Evolutionary conservation across 441 rosid species (phyloP).

Genomic region (Bruguiera hainesii): DNA sequence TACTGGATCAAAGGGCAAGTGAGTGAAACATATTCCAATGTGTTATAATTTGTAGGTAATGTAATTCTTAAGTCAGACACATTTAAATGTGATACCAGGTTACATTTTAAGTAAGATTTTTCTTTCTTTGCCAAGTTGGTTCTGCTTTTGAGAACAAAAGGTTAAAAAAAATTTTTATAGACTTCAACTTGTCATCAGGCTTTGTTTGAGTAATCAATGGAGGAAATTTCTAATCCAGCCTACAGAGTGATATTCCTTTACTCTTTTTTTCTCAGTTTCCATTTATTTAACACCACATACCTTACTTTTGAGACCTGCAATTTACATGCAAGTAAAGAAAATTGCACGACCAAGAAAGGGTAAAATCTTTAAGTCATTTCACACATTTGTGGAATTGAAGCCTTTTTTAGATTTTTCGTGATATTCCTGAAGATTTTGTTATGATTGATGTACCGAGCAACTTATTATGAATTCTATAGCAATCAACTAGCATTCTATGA

Average conservation of each 20-base stretch:
- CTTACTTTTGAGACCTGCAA: too few species aligned
- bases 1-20: conserved; percentile 20
- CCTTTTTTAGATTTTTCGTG: too few species aligned
- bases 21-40: conserved; percentile 20
- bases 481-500: too few species aligned
- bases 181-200: conserved; percentile 20
- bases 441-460: too few species aligned
- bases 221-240: conserved; percentile 23
- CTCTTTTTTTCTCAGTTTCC: background rate
- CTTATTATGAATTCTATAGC: too few species aligned
- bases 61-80: conserved; percentile 31
- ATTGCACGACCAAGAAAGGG: too few species aligned
- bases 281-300: background rate
- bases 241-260: background rate
- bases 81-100: conserved; percentile 27
- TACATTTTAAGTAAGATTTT: conserved; percentile 24
- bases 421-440: too few species aligned
- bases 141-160: conserved; percentile 24
- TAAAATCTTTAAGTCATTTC: too few species aligned
- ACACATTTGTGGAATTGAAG: too few species aligned
- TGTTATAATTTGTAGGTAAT: conserved; percentile 52
- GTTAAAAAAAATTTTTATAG: conserved; percentile 35
- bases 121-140: conserved; percentile 23
- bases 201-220: conserved; percentile 24
- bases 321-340: too few species aligned